Percentiles rank a stretch among this genome's conserved stretches.
Evolutionary conservation across 345 rosid species (phyloP).

Genomic region (Alliaria petiolata): DNA sequence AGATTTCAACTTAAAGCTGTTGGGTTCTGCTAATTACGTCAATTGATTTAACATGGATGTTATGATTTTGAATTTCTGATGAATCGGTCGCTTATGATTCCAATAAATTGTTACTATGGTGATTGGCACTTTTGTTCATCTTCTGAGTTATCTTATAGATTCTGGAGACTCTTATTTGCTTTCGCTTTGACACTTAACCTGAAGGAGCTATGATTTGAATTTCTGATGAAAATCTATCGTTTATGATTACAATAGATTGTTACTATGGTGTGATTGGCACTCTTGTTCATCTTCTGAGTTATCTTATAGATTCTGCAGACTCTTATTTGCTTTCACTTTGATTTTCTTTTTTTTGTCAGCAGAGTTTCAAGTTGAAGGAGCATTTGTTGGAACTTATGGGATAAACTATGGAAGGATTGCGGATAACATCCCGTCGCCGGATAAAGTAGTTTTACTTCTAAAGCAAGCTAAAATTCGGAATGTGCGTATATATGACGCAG

Average conservation of each 20-base stretch:
- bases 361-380: constrained; percentile 46
- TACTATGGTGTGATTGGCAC: no score
- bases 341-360: no score
- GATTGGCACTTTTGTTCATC: background rate
- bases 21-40: background rate
- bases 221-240: no score
- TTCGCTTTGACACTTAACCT: no score
- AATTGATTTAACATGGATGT: background rate
- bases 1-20: background rate
- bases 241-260: no score
- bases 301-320: no score
- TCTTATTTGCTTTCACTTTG: no score
- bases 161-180: no score
- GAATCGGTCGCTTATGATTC: background rate
- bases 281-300: no score
- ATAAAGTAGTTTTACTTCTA: constrained; percentile 73
- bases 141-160: no score
- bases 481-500: constrained; percentile 83
- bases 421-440: constrained; percentile 90
- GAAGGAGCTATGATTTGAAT: no score
- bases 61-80: background rate
- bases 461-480: constrained; percentile 78
- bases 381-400: constrained; percentile 88
- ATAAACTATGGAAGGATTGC: constrained; percentile 95
- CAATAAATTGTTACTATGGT: background rate